Evolutionary conservation across 345 rosid species (phyloP).

Genomic region (Populus davidiana): DNA sequence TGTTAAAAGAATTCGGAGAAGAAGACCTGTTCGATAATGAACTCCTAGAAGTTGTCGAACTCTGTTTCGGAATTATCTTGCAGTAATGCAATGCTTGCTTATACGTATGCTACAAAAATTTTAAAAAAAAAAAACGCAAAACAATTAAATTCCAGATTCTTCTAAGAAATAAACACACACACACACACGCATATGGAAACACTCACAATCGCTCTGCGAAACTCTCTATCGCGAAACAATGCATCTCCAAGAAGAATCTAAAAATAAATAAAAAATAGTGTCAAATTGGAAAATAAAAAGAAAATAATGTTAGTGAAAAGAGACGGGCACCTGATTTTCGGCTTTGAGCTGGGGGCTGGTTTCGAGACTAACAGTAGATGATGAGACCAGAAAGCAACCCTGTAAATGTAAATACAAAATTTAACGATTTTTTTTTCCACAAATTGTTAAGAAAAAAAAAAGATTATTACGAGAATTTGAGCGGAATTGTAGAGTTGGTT

Average conservation of each 20-base stretch:
- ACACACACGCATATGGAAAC: neutral
- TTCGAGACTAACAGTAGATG: slow-evolving; percentile 64
- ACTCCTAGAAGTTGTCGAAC: slow-evolving; percentile 55
- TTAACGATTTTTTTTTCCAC: neutral
- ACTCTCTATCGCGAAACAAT: slow-evolving; percentile 74
- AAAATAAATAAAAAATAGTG: neutral
- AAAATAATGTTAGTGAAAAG: neutral
- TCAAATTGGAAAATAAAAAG: neutral
- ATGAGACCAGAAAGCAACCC: slow-evolving; percentile 89
- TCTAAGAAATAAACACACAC: neutral
- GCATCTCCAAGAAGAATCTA: slow-evolving; percentile 93
- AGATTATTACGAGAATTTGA: slow-evolving; percentile 61
- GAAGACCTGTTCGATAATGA: slow-evolving; percentile 72
- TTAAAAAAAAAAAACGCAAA: neutral
- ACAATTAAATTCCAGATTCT: neutral
- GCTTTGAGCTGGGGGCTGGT: slow-evolving; percentile 82
- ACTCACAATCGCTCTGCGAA: slow-evolving; percentile 83
- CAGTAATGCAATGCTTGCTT: slow-evolving; percentile 84
- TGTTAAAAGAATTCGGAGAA: slow-evolving; percentile 67
- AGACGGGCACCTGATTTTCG: slow-evolving; percentile 60
- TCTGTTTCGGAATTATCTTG: slow-evolving; percentile 76
- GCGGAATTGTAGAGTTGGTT: slow-evolving; percentile 75
- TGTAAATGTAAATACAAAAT: slow-evolving; percentile 10
- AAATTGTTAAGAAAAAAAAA: neutral
- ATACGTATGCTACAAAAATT: slow-evolving; percentile 53